Evolutionary conservation across 306 rosid genomes (phyloP), one percentile per base, ranked within the genome.

Genomic region (Prunus padus): DNA sequence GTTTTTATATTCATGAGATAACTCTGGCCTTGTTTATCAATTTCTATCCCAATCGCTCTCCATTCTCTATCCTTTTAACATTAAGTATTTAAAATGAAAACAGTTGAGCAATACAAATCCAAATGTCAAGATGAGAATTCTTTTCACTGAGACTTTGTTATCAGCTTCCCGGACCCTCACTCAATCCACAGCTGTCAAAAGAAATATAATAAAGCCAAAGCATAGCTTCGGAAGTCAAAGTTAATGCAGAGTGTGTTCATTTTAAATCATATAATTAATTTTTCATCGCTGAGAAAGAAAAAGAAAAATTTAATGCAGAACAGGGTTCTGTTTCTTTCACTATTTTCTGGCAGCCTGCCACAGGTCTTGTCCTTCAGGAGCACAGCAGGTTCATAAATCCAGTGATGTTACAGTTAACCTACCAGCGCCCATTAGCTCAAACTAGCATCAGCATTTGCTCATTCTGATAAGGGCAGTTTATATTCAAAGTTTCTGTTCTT

Each of bases 361-460:
- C 42, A 1, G 9, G 42, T 37, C 42, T 6, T 7, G 2, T 37
- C 42, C 42, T 37, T 7, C 30, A 11, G 13, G 8, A 12, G 63
- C 63, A 2, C 3, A 12, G 63, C 63, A 2, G 31, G 64, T 23
- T 57, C 8, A 25, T 30, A 13, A 70, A 70, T 70, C 74, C 28
- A 30, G 5, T 69, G 45, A 28, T 49, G n/a, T 68, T 70, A 31
- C 8, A 51, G 2, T 18, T 6, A 11, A 20, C 65, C 61, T 0
- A 55, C 52, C 54, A 51, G 22, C 54, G n/a, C n/a, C 50, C 33
- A 57, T 71, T 49, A 74, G 57, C 52, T 72, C 85, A 65, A 71
- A 69, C 72, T 69, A 45, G 44, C 73, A 46, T 28, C 49, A 68
- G 13, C 45, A 37, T 67, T 67, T 46, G 72, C 37, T 67, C 72